Evolutionary conservation across 352 stramenopile species (phyloP).

Genomic region (Phytophthora tentaculata): DNA sequence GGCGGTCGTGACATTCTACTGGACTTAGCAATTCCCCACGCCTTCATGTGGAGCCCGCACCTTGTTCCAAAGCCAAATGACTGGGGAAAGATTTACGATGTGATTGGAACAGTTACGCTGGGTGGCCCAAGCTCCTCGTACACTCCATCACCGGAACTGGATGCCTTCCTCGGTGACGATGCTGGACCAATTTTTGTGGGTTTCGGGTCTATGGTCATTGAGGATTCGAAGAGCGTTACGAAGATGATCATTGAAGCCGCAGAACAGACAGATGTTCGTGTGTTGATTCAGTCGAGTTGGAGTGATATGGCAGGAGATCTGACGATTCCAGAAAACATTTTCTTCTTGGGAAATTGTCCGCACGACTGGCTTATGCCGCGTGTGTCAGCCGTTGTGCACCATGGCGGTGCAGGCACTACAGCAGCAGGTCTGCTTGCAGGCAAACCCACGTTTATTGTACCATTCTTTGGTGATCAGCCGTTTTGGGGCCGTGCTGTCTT

Average conservation of each 20-base stretch:
- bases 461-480: slow-evolving; percentile 95
- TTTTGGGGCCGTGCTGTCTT: slow-evolving; percentile 93
- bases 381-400: slow-evolving; percentile 87
- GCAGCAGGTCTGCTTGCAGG: slow-evolving; percentile 89
- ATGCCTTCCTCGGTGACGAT: slow-evolving; percentile 67
- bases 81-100: slow-evolving; percentile 89
- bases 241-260: slow-evolving; percentile 90
- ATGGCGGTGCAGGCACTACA: slow-evolving; percentile 90
- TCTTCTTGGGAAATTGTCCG: slow-evolving; percentile 70
- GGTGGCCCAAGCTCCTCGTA: slow-evolving; percentile 52
- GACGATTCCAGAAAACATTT: slow-evolving; percentile 58
- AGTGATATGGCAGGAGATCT: slow-evolving; percentile 72
- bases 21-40: slow-evolving; percentile 80
- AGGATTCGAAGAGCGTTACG: slow-evolving; percentile 68
- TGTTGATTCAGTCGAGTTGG: slow-evolving; percentile 93
- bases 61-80: slow-evolving; percentile 91
- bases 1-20: slow-evolving; percentile 61
- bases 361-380: slow-evolving; percentile 94
- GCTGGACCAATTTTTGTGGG: slow-evolving; percentile 92
- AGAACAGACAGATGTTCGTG: slow-evolving; percentile 59
- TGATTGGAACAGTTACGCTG: slow-evolving; percentile 86
- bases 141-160: slow-evolving; percentile 58
- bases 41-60: slow-evolving; percentile 90
- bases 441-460: slow-evolving; percentile 94
- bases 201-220: slow-evolving; percentile 94